Evolutionary conservation across 768 basidiomycete genomes (phyloP).

Genomic region (Suillus alpinus): DNA sequence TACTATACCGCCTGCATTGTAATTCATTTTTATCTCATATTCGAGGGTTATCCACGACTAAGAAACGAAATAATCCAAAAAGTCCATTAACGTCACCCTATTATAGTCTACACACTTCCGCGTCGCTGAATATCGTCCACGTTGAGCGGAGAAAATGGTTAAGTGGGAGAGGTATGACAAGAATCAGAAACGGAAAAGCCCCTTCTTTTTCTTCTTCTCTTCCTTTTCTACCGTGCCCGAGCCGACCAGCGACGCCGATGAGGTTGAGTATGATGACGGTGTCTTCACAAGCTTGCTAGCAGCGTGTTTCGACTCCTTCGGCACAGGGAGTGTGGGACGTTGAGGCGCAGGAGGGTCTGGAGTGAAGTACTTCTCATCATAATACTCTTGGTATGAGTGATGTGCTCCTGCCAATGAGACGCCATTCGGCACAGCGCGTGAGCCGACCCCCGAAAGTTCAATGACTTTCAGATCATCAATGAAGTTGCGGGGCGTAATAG

Average conservation of each 20-base stretch:
- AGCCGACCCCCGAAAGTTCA: conserved; percentile 85
- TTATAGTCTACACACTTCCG: conserved; percentile 4
- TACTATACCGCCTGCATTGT: conserved; percentile 21
- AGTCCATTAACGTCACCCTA: conserved; percentile 9
- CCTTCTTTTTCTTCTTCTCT: conserved; percentile 78
- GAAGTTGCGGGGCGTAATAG: conserved; percentile 78
- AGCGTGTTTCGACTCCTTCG: conserved; percentile 28
- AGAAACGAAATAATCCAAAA: conserved; percentile 3
- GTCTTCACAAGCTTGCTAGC: conserved; percentile 31
- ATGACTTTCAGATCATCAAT: conserved; percentile 85
- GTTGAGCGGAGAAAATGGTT: not conserved
- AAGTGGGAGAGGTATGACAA: not conserved
- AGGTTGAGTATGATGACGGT: conserved; percentile 50
- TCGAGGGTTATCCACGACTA: not conserved
- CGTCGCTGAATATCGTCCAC: not conserved
- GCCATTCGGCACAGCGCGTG: conserved; percentile 68
- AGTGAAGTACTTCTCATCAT: conserved; percentile 76
- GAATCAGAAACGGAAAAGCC: conserved; percentile 62
- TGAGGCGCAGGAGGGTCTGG: conserved; percentile 52
- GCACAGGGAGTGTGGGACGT: conserved; percentile 4
- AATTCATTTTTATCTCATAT: conserved; percentile 6
- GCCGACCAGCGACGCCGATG: conserved; percentile 43
- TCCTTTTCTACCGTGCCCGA: conserved; percentile 44
- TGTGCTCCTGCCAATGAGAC: conserved; percentile 46
- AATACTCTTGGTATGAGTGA: conserved; percentile 68